phyloP scores from a whole-genome alignment of 257 asterid genomes.

The Nicotiana attenuata region DNA sequence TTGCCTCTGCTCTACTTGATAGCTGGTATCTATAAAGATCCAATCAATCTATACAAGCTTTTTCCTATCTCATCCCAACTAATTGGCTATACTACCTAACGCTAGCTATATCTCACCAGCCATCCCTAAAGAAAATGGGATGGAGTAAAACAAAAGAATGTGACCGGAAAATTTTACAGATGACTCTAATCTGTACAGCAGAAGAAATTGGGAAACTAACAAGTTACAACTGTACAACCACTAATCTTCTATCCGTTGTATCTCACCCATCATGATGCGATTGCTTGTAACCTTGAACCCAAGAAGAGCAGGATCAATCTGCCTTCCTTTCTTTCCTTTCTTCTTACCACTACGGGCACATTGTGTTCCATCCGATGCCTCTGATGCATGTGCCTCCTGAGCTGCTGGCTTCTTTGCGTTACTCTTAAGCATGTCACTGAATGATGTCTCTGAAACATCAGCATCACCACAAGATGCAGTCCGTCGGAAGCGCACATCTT shows the following conservation, averaged over 20 bases:
- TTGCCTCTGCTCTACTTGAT: not conserved
- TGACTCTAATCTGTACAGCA: not conserved
- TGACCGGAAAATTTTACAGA: not conserved
- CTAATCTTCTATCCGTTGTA: conserved; percentile 83
- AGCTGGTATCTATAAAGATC: not conserved
- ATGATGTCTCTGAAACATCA: conserved; percentile 78
- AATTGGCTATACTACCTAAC: not conserved
- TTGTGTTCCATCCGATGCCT: conserved; percentile 34
- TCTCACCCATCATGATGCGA: conserved; percentile 98
- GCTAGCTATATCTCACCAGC: conserved; percentile 4
- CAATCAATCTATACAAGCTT: not conserved
- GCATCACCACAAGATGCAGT: conserved; percentile 70
- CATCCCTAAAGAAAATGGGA: conserved; percentile 6
- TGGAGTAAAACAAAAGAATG: not conserved
- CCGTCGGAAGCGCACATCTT: conserved; percentile 58
- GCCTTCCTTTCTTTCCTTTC: conserved; percentile 98
- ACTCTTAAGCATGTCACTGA: conserved; percentile 97
- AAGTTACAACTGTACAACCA: conserved; percentile 2
- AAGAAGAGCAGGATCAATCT: conserved; percentile 94
- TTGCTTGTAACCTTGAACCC: conserved; percentile 99
- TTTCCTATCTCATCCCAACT: not conserved
- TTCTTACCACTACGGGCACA: conserved; percentile 61
- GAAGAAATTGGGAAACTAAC: not conserved
- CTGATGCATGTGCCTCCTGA: conserved; percentile 45
- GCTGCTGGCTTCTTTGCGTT: conserved; percentile 48